These are phyloP conservation scores for Ceratocystis harringtonii DNA, from an alignment of 2,329 filamentous ascomycete genomes.

Conservation along the genomic window DNA sequence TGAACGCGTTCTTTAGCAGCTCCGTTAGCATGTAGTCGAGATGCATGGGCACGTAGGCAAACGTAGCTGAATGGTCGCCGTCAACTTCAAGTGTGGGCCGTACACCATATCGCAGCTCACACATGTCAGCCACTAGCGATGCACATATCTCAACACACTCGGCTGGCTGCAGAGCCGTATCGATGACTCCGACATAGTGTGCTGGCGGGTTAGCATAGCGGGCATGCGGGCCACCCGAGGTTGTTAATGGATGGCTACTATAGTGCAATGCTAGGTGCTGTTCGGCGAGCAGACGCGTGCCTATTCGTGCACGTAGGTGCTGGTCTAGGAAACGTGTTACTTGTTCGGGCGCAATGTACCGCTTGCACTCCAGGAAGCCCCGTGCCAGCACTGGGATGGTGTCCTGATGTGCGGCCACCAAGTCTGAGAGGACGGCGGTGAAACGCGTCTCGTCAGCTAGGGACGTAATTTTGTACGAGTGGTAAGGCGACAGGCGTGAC, in stretches of 20 bases:
- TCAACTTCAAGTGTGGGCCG: constrained; percentile 68
- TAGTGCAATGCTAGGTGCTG: constrained; percentile 88
- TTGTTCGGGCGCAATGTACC: constrained; percentile 68
- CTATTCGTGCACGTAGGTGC: constrained; percentile 84
- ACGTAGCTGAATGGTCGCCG: constrained; percentile 72
- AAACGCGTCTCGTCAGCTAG: constrained; percentile 64
- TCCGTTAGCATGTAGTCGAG: constrained; percentile 96
- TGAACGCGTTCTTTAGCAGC: constrained; percentile 90
- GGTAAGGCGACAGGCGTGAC: constrained; percentile 25
- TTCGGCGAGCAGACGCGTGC: constrained; percentile 84
- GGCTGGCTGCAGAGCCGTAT: constrained; percentile 72
- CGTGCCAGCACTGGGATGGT: constrained; percentile 86
- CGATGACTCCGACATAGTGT: constrained; percentile 86
- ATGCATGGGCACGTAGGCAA: constrained; percentile 90
- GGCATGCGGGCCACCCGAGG: constrained; percentile 34
- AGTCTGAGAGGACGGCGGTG: constrained; percentile 79
- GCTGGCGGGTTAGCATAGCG: constrained; percentile 39
- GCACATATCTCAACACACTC: constrained; percentile 72
- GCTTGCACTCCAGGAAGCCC: constrained; percentile 83
- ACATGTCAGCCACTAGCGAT: constrained; percentile 85
- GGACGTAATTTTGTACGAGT: constrained; percentile 28
- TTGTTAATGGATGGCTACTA: constrained; percentile 27
- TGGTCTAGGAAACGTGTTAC: constrained; percentile 90
- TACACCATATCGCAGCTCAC: constrained; percentile 87
- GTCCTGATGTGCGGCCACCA: constrained; percentile 89